These are phyloP conservation scores for Leccinum disarticulatum DNA, from an alignment of 768 basidiomycete genomes.

Conservation along the genomic window DNA sequence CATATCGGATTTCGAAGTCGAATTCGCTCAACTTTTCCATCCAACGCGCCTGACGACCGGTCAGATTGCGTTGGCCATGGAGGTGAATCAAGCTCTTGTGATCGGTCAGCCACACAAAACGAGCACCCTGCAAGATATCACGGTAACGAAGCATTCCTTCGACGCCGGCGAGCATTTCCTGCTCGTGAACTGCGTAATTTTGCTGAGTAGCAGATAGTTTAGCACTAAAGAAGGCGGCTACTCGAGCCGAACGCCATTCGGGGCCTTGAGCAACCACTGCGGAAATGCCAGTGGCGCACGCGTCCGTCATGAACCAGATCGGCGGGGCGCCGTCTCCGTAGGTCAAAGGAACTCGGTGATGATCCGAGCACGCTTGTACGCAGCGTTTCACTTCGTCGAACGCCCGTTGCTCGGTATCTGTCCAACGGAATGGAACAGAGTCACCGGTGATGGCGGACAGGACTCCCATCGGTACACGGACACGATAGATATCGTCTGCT, in stretches of 20 bases:
- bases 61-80: constrained; percentile 33
- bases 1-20: constrained; percentile 30
- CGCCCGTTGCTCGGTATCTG: not conserved
- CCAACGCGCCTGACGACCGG: constrained; percentile 38
- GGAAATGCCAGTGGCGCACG: not conserved
- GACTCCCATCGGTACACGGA: not conserved
- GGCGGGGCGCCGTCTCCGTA: not conserved
- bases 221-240: not conserved
- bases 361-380: not conserved
- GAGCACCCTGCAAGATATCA: constrained; percentile 31
- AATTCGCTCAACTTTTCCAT: constrained; percentile 32
- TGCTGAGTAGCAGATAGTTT: constrained; percentile 27
- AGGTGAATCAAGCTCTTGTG: constrained; percentile 29
- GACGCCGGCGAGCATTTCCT: constrained; percentile 32
- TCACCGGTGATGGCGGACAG: not conserved
- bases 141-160: constrained; percentile 33
- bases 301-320: not conserved
- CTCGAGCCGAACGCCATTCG: not conserved
- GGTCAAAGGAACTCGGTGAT: not conserved
- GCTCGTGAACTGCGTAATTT: constrained; percentile 29
- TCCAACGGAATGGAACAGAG: not conserved
- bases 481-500: constrained; percentile 3
- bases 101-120: constrained; percentile 34
- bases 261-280: not conserved
- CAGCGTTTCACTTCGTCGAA: not conserved